Evolutionary conservation across 371 early-diverging fungal species (phyloP).

Genomic region (Fennellomyces sp.): DNA sequence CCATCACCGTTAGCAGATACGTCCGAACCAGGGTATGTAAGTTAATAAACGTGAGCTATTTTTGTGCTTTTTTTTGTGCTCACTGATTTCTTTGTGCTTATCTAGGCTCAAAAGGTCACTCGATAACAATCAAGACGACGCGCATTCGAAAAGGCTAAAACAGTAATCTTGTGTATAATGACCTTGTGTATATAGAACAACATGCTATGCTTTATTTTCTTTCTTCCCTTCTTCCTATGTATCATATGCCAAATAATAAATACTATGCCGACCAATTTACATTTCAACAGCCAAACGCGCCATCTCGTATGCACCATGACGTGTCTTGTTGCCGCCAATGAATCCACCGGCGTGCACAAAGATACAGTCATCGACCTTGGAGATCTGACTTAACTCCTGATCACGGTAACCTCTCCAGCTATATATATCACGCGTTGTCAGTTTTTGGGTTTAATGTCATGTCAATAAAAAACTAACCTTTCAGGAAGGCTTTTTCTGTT

Average conservation of each 20-base stretch:
- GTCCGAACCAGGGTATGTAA: not conserved
- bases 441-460: not conserved
- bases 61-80: too few relatives aligned
- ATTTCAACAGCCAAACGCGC: slow-evolving; percentile 49
- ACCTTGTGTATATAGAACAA: not conserved
- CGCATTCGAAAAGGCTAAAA: not conserved
- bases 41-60: too few relatives aligned
- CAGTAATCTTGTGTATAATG: too few relatives aligned
- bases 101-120: not conserved
- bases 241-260: too few relatives aligned
- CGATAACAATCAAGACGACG: not conserved
- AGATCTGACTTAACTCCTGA: slow-evolving; percentile 77
- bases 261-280: too few relatives aligned
- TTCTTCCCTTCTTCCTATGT: too few relatives aligned
- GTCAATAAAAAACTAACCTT: slow-evolving; percentile 23
- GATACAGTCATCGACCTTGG: slow-evolving; percentile 81
- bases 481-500: slow-evolving; percentile 92
- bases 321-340: slow-evolving; percentile 70
- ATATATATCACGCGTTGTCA: not conserved
- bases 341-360: slow-evolving; percentile 95
- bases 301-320: slow-evolving; percentile 52
- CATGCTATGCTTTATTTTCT: too few relatives aligned
- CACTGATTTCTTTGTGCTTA: too few relatives aligned
- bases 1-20: not conserved
- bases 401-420: slow-evolving; percentile 96